A percentile compares a stretch with the other conserved stretches of the same genome.
These are phyloP conservation scores for Cyclotella choctawhatcheeana DNA, from an alignment of 108 stramenopile species.

Conservation along the genomic window DNA sequence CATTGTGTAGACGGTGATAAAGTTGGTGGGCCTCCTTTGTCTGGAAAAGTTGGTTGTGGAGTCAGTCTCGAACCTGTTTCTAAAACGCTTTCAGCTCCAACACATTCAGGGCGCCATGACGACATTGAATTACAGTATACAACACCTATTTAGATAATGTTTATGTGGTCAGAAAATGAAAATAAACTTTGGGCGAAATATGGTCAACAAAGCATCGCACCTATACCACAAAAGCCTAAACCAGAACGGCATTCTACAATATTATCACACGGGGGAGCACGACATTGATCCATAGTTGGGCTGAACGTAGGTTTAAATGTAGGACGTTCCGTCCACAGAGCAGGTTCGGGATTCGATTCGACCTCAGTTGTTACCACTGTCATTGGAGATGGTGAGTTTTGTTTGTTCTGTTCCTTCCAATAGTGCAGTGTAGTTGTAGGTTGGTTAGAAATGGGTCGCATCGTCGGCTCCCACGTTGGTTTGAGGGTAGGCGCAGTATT, in stretches of 20 bases:
- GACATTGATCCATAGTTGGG: slow-evolving; percentile 37
- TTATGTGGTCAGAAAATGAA: background rate
- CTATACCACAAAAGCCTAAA: slow-evolving; percentile 38
- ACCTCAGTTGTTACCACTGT: background rate
- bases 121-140: slow-evolving; percentile 32
- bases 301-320: slow-evolving; percentile 19
- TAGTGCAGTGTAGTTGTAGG: slow-evolving; percentile 31
- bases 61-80: background rate
- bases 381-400: background rate
- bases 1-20: slow-evolving; percentile 1
- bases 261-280: slow-evolving; percentile 36
- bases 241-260: slow-evolving; percentile 35
- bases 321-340: slow-evolving; percentile 14
- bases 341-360: background rate
- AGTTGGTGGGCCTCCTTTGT: slow-evolving; percentile 11
- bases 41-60: background rate
- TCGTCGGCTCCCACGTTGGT: slow-evolving; percentile 53
- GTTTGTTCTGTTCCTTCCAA: slow-evolving; percentile 24
- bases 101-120: slow-evolving; percentile 26
- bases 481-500: slow-evolving; percentile 27
- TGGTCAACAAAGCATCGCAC: background rate
- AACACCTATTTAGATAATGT: background rate
- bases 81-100: slow-evolving; percentile 1
- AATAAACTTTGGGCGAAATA: background rate
- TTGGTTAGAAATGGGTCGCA: slow-evolving; percentile 11